Evolutionary conservation across 2,329 filamentous ascomycete species (phyloP), one percentile per base, ranked within the genome.

Genomic region (Drechslerella coelobrocha): DNA sequence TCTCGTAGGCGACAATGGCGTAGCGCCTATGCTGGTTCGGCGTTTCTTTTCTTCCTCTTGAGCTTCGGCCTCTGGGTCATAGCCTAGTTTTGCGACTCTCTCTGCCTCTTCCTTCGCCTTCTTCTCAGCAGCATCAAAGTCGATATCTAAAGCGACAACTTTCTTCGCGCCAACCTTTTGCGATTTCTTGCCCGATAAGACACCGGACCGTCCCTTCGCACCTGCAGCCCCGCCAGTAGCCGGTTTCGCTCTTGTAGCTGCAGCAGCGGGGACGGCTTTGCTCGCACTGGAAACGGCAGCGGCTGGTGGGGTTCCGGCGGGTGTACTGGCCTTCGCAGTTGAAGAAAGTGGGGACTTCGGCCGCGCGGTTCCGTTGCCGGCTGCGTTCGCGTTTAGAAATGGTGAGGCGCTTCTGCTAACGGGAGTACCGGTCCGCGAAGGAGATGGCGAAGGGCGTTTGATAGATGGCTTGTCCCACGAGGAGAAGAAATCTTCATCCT

Each of bases 401-500:
- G 94, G 93, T n/a, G 93, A 97, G 2, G 87, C 85, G 9, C 89
- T 92, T 75, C 92, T 89, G 76, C 89, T 89, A 75, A 90, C 84
- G 9, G 90, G 93, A 1, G 94, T 97, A 55, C 87, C 88, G 45
- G 91, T 94, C 77, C 94, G 89, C 37, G 93, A 97, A 45, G 94
- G 85, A 14, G 94, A 93, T 74, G 96, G 96, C 73, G 91, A 97
- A 34, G 93, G 93, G 76, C 92, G 88, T 84, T 97, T 99, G 81
- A 99, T 95, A 2, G 92, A 86, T 21, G 94, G 94, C 82, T 97
- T 97, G 78, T 97, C 94, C 94, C 93, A 99, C 0, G 92, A 97
- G 8, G 93, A 96, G 81, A 99, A 99, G 83, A 99, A 99, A 79
- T 97, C 94, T 77, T 97, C 92, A 19, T 89, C 88, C 21, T 86